phyloP scores from a whole-genome alignment of 2,329 filamentous ascomycete species.

The Beauveria bassiana region DNA sequence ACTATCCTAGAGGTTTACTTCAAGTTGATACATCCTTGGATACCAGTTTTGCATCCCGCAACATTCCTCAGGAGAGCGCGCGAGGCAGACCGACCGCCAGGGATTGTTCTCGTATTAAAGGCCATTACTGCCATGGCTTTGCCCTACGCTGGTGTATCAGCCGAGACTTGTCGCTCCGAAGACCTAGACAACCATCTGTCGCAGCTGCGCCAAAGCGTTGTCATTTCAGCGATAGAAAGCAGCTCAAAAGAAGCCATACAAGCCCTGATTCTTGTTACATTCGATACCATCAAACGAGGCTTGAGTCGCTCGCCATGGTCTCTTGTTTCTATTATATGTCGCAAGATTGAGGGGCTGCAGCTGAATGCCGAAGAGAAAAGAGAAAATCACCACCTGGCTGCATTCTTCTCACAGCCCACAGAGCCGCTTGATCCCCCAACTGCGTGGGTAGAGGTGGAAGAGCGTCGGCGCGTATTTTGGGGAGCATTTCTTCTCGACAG shows the following conservation, averaged over 20 bases:
- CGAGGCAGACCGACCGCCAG: background rate
- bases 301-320: conserved; percentile 11
- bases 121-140: conserved; percentile 10
- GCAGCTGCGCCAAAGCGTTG: background rate
- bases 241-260: conserved; percentile 12
- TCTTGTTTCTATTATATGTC: conserved; percentile 8
- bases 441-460: conserved; percentile 30
- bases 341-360: conserved; percentile 12
- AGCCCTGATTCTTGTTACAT: conserved; percentile 9
- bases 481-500: conserved; percentile 32
- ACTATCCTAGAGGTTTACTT: conserved; percentile 29
- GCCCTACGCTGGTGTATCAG: background rate
- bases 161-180: background rate
- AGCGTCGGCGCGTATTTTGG: conserved; percentile 33
- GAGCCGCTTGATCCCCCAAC: conserved; percentile 4
- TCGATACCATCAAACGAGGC: conserved; percentile 13
- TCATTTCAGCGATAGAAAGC: conserved; percentile 5
- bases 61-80: conserved; percentile 7
- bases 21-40: conserved; percentile 30
- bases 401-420: background rate
- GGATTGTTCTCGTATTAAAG: background rate
- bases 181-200: background rate
- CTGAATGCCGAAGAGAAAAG: conserved; percentile 4
- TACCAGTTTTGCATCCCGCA: conserved; percentile 19
- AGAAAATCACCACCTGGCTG: background rate